Percentiles rank a stretch among this genome's conserved stretches.
Evolutionary conservation across 371 early-diverging fungal genomes (phyloP).

Genomic region (Mucor velutinosus): DNA sequence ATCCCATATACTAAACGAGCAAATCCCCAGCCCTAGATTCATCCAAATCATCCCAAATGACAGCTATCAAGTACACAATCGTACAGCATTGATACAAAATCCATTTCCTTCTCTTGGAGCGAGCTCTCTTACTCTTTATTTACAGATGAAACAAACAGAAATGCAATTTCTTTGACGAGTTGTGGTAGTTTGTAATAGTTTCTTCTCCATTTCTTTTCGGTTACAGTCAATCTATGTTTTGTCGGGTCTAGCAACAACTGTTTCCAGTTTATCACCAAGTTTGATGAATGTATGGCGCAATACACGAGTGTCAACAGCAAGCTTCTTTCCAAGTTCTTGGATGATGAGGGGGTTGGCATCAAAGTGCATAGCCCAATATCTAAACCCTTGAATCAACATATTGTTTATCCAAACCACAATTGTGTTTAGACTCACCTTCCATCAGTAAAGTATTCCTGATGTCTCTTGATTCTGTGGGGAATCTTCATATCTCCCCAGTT

Average conservation of each 20-base stretch:
- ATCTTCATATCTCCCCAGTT: slow-evolving; percentile 65
- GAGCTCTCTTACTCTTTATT: slow-evolving; percentile 5
- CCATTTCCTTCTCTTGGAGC: background rate
- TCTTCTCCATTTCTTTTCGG: background rate
- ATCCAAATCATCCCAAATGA: background rate
- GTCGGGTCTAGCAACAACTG: slow-evolving; percentile 61
- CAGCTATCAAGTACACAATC: too few species aligned
- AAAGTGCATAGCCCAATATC: slow-evolving; percentile 82
- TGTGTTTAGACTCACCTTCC: slow-evolving; percentile 52
- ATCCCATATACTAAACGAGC: too few species aligned
- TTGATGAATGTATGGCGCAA: slow-evolving; percentile 78
- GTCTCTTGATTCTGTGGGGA: slow-evolving; percentile 70
- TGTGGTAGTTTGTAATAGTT: background rate
- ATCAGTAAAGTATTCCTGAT: slow-evolving; percentile 63
- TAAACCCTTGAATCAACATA: slow-evolving; percentile 16
- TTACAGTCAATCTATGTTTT: slow-evolving; percentile 39
- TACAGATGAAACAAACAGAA: background rate
- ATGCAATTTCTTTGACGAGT: background rate
- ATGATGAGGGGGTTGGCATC: slow-evolving; percentile 71
- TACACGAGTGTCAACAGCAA: slow-evolving; percentile 74
- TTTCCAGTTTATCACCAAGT: slow-evolving; percentile 68
- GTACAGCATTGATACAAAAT: background rate
- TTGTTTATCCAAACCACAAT: background rate
- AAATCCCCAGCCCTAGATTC: background rate
- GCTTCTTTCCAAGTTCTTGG: slow-evolving; percentile 61